Evolutionary conservation across 306 rosid species (phyloP), one percentile per base, ranked within the genome.

Genomic region (Cotoneaster glaucophyllus): DNA sequence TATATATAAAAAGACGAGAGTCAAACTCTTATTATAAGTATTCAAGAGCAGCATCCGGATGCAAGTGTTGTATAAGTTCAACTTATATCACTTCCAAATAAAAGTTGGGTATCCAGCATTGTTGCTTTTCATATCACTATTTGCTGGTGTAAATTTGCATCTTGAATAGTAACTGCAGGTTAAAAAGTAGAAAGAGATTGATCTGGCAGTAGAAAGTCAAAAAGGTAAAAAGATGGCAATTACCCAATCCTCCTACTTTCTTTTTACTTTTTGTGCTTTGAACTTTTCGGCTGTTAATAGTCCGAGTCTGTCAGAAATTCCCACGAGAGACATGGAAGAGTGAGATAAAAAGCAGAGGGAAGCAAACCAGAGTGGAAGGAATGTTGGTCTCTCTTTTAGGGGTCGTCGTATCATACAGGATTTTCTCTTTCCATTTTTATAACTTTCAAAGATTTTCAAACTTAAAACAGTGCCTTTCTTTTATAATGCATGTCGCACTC

Each of bases 331-430:
- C 56, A 24, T 72, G 18, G 4, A 61, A 74, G 29, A 67, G 79
- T 69, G 73, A 13, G 57, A 75, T 7, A 67, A 31, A 75, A 56
- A 70, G 79, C 26, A 72, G 8, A 64, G 41, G 43, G n/a, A n/a
- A 19, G 63, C 73, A 26, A 79, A 67, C 59, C 75, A 78, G 48
- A 68, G 67, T 24, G 74, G 19, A 19, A 65, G 52, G 68, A 73
- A 73, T 64, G 52, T 25, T 76, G 80, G 69, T 81, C 77, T 43
- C 64, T 43, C 82, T 78, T 80, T 80, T 80, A 10, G 48, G 81
- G 73, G 43, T 77, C 24, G 68, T 22, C 73, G n/a, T 66, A 68
- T 67, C 70, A 66, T 65, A 0, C 82, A 7, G 56, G 8, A 17
- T 25, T n/a, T 21, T 65, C 41, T 31, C 69, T 32, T 4, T 21